phyloP scores from a whole-genome alignment of 2,329 filamentous ascomycete species.

The Ophiocordyceps camponoti-floridani region DNA sequence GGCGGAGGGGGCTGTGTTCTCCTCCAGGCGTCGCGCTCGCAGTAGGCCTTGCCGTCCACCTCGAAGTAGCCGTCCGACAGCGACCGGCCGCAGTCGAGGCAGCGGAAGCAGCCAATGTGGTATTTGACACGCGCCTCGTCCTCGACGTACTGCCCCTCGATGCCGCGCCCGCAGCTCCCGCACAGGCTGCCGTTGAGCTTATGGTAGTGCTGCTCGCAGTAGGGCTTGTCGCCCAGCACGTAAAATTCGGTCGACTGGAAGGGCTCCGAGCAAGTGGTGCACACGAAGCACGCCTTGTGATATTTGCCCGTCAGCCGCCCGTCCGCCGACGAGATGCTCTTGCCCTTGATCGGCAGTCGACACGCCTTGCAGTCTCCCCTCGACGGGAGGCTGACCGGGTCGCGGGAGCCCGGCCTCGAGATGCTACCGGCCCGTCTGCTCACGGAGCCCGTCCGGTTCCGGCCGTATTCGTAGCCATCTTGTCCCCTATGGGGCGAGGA shows the following conservation, averaged over 20 bases:
- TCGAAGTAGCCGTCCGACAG: conserved; percentile 83
- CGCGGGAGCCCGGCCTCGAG: not conserved
- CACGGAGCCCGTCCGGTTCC: not conserved
- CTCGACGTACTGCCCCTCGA: conserved; percentile 86
- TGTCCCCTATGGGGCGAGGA: not conserved
- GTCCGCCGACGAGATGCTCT: conserved; percentile 86
- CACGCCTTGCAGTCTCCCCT: conserved; percentile 77
- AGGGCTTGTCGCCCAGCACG: conserved; percentile 71
- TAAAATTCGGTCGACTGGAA: conserved; percentile 88
- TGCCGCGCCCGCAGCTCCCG: conserved; percentile 59
- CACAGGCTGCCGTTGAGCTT: conserved; percentile 78
- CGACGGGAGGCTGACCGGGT: conserved; percentile 14
- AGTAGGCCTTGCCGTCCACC: conserved; percentile 62
- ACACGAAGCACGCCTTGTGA: conserved; percentile 90
- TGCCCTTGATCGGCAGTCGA: conserved; percentile 59
- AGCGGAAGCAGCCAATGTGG: conserved; percentile 75
- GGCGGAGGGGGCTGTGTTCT: conserved; percentile 20
- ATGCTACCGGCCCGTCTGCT: not conserved
- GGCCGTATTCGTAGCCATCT: not conserved
- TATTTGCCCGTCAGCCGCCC: conserved; percentile 84
- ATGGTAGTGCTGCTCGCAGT: conserved; percentile 87
- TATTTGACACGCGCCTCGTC: conserved; percentile 64
- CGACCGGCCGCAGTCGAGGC: conserved; percentile 55
- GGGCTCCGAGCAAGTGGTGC: conserved; percentile 61
- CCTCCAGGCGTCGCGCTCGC: conserved; percentile 67